Base-by-base conservation (phyloP, 306 rosid species). In the Lathyrus oleraceus region DNA sequence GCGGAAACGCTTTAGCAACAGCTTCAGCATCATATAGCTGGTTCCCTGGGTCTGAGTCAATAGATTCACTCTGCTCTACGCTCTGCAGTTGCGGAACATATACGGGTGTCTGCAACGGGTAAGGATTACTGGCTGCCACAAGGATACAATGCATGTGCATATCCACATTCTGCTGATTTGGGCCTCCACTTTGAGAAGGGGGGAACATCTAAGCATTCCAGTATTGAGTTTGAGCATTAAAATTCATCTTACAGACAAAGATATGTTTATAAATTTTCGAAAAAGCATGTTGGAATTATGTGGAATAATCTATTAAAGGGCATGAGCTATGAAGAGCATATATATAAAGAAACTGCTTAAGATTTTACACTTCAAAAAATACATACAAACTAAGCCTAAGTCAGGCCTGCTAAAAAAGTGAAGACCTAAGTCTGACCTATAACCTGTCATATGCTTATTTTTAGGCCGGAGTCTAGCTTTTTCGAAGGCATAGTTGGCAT, bases 71-170 rank as follows among this genome's bases (percentile, higher is more conserved):
- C 76, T 91, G 87, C 72, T 94, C 99, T 75, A 87, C 65, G 67
- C 74, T 87, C 83, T 79, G 95, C n/a, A 82, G 53, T 78, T 83
- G 82, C 7, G 99, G 97, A 53, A 91, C 74, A 79, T 78, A 91
- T 61, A 91, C 96, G 2, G 99, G 97, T 60, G 99, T 94, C 72
- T 87, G 91, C 78, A 94, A 76, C 8, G 97, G 92, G 75, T 94
- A 74, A 73, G 99, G 99, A 56, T 91, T 94, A 76, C 95, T 94
- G 5, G 99, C 96, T 60, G 96, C 86, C 81, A 94, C 70, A 76
- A 94, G 92, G 81, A 94, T 74, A 73, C 99, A 94, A 69, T 94
- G 99, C 83, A 79, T 91, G 61, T 91, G 92, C 81, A 67, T 56
- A 69, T 94, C 97, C 84, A 83, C 70, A 77, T 66, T 94, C 75